Evolutionary conservation across 1,139 yeast genomes (phyloP).

Genomic region (Sugiyamaella paludigena): DNA sequence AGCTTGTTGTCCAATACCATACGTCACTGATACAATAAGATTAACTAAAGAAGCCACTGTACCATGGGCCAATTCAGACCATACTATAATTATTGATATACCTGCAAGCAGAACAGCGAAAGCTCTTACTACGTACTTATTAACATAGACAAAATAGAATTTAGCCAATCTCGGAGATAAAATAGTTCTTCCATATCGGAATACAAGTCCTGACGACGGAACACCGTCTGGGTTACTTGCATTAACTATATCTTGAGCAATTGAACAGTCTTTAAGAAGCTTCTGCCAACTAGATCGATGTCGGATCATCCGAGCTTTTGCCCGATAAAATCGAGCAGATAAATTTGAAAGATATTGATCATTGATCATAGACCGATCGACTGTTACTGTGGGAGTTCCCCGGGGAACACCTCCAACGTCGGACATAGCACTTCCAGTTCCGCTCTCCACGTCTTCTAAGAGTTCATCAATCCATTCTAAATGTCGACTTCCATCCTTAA

Average conservation of each 20-base stretch:
- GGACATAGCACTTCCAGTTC: not conserved
- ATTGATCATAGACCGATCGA: constrained; percentile 30
- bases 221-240: constrained; percentile 15
- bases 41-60: constrained; percentile 63
- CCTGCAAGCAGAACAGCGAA: constrained; percentile 43
- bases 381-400: constrained; percentile 18
- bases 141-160: constrained; percentile 42
- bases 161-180: constrained; percentile 43
- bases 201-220: constrained; percentile 28
- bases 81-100: constrained; percentile 56
- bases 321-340: constrained; percentile 27
- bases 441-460: constrained; percentile 29
- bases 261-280: constrained; percentile 40
- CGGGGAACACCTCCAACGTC: constrained; percentile 1
- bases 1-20: constrained; percentile 38
- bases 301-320: constrained; percentile 34
- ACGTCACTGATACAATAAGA: constrained; percentile 40
- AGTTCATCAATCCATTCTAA: constrained; percentile 41
- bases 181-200: constrained; percentile 33
- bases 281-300: constrained; percentile 42
- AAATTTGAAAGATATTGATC: constrained; percentile 32
- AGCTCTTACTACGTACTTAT: constrained; percentile 48
- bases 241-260: constrained; percentile 36
- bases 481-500: constrained; percentile 38
- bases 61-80: constrained; percentile 75